phyloP scores from a whole-genome alignment of 2,329 filamentous ascomycete genomes.

The Nemania serpens region DNA sequence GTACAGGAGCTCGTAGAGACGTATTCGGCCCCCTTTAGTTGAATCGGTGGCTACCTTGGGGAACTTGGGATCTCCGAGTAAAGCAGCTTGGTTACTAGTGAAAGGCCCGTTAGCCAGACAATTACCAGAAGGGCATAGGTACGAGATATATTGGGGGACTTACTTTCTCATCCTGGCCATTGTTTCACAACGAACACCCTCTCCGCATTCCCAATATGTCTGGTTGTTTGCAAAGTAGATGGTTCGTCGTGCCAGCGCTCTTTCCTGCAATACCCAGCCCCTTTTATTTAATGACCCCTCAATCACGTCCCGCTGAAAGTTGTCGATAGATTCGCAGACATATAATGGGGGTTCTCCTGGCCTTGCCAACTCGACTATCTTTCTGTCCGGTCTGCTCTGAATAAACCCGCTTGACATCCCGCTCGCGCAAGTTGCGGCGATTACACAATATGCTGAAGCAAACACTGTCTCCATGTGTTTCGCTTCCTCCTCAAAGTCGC shows the following conservation, averaged over 20 bases:
- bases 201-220: slow-evolving; percentile 47
- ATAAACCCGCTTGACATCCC: slow-evolving; percentile 34
- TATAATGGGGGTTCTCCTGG: slow-evolving; percentile 27
- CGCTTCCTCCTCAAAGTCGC: slow-evolving; percentile 33
- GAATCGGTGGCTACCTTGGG: slow-evolving; percentile 16
- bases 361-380: slow-evolving; percentile 10
- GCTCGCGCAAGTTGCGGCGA: slow-evolving; percentile 31
- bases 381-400: background rate
- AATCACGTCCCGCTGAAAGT: slow-evolving; percentile 43
- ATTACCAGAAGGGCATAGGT: background rate
- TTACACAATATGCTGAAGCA: slow-evolving; percentile 35
- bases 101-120: background rate
- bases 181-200: slow-evolving; percentile 43
- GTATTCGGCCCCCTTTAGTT: slow-evolving; percentile 21
- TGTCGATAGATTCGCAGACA: slow-evolving; percentile 40
- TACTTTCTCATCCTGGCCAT: slow-evolving; percentile 43
- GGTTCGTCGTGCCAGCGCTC: slow-evolving; percentile 43
- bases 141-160: slow-evolving; percentile 15
- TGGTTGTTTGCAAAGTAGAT: slow-evolving; percentile 45
- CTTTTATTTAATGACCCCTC: slow-evolving; percentile 40
- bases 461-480: slow-evolving; percentile 38
- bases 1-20: slow-evolving; percentile 25
- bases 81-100: slow-evolving; percentile 32
- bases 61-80: slow-evolving; percentile 41
- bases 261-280: slow-evolving; percentile 49